Percentiles rank a stretch among this genome's conserved stretches.
These are phyloP conservation scores for Sherardia arvensis DNA, from an alignment of 257 asterid genomes.

Conservation along the genomic window DNA sequence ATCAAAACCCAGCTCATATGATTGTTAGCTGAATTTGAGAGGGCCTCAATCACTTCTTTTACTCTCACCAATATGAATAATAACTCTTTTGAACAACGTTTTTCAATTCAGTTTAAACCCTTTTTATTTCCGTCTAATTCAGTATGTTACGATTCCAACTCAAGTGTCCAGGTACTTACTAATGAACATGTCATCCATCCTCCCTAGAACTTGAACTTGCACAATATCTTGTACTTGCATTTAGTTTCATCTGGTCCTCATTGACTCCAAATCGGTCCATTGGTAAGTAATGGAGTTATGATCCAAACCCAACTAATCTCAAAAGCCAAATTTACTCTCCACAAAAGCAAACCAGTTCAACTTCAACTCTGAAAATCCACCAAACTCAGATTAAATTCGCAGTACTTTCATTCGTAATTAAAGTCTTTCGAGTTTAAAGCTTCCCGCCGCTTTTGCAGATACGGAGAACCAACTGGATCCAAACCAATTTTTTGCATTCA, in stretches of 20 bases:
- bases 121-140: too few species aligned
- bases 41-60: too few species aligned
- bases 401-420: not conserved
- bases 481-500: not conserved
- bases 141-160: too few species aligned
- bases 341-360: too few species aligned
- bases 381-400: not conserved
- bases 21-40: too few species aligned
- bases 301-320: not conserved
- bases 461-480: not conserved
- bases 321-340: not conserved
- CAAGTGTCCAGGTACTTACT: too few species aligned
- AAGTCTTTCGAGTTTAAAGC: not conserved
- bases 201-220: not conserved
- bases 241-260: not conserved
- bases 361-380: not conserved
- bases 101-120: too few species aligned
- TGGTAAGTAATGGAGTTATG: not conserved
- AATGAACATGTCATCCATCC: too few species aligned
- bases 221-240: not conserved
- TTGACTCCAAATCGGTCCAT: not conserved
- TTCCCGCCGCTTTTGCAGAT: constrained; percentile 7
- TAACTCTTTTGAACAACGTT: too few species aligned
- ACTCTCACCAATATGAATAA: too few species aligned
- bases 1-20: too few species aligned